Base-by-base conservation (phyloP, 257 asterid genomes). In the Penstemon barbatus region DNA sequence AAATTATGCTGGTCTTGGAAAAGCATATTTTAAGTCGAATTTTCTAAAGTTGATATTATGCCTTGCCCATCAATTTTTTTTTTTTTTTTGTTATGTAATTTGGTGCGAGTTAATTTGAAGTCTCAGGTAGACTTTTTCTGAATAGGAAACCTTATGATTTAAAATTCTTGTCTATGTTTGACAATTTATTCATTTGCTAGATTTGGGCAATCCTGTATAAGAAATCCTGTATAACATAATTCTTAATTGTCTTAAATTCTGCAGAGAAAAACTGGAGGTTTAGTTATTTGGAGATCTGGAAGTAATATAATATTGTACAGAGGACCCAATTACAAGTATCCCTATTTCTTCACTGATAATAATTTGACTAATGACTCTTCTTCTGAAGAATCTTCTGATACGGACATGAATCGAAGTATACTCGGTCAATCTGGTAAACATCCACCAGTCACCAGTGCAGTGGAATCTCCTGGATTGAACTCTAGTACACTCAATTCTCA, bases 201-300 rank as follows among this genome's bases (percentile, higher is more conserved):
- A 55, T 19, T 69, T 71, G 19, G 51, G 46, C 36, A 46, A 46
- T 65, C 50, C 38, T 19, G 43, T 49, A 7, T 55, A 55, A 18
- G n/a, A n/a, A 46, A 46, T 65, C 50, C 38, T 19, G 43, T 49
- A 7, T 55, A 55, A 18, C 49, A 25, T 64, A 74, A 43, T 63
- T 57, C 49, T 41, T 66, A 25, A 71, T 73, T 61, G 71, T 62
- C 3, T 50, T 48, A 63, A 59, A 74, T 59, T 68, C 15, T 78
- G 78, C 96, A 94, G 99, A 89, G 73, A 71, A 91, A 89, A 81
- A 89, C 97, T 55, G 99, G 97, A 80, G 99, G 99, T 59, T 74
- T 91, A 65, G 99, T 94, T 74, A 58, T 91, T 75, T 94, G 99
- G 99, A 89, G 99, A 81, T 89, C 97, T 67, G 99, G 99, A 83